These are phyloP conservation scores for Stromatinia cepivora DNA, from an alignment of 2,329 filamentous ascomycete genomes.

Conservation along the genomic window DNA sequence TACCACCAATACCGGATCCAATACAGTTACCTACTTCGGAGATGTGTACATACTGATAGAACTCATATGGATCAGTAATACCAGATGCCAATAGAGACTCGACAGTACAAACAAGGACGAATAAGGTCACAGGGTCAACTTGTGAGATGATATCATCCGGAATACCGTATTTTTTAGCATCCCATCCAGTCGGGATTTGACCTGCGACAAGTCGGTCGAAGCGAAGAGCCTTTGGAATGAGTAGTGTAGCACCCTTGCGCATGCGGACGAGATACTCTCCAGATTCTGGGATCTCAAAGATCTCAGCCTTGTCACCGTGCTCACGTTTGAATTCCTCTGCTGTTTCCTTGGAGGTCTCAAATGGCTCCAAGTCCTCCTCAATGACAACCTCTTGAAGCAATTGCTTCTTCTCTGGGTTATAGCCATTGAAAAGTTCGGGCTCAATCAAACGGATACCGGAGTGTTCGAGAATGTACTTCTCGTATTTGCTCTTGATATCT, in stretches of 20 bases:
- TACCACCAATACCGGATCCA: conserved; percentile 97
- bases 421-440: conserved; percentile 93
- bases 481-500: conserved; percentile 95
- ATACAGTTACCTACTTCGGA: conserved; percentile 98
- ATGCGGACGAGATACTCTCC: conserved; percentile 93
- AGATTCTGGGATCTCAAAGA: conserved; percentile 91
- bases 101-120: conserved; percentile 88
- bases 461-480: conserved; percentile 95
- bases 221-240: conserved; percentile 94
- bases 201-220: conserved; percentile 97
- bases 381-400: conserved; percentile 97
- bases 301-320: conserved; percentile 96
- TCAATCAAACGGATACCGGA: conserved; percentile 97
- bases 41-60: conserved; percentile 99
- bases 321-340: conserved; percentile 96
- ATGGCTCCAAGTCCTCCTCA: conserved; percentile 93
- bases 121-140: conserved; percentile 94
- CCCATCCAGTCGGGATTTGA: conserved; percentile 96
- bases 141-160: conserved; percentile 97
- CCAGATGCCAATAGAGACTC: conserved; percentile 88
- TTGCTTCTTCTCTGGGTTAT: conserved; percentile 98
- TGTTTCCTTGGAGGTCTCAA: conserved; percentile 95
- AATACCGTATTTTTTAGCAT: conserved; percentile 92
- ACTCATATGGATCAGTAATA: conserved; percentile 98
- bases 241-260: conserved; percentile 90